phyloP scores from a whole-genome alignment of 331 rosid genomes.

The Spiraea crenata region DNA sequence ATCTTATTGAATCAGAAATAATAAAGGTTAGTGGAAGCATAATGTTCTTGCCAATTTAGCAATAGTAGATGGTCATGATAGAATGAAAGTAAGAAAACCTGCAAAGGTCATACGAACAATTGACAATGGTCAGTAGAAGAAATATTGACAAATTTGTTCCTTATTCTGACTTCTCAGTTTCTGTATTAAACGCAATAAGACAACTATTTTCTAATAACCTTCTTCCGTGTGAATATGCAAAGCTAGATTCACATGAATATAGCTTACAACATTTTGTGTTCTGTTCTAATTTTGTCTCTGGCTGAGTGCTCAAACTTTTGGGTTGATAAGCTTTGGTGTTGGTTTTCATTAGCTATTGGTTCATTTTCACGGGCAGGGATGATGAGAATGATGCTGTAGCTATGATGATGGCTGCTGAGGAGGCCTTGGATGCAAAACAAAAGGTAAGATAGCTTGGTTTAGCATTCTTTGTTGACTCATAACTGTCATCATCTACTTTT shows the following conservation, averaged over 20 bases:
- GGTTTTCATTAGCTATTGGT: conserved; percentile 36
- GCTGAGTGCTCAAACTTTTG: not conserved
- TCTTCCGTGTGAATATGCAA: not conserved
- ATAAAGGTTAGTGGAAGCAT: not conserved
- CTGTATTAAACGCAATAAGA: not conserved
- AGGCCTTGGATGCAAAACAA: conserved; percentile 72
- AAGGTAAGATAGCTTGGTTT: conserved; percentile 49
- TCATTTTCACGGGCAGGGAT: conserved; percentile 53
- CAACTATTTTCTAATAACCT: not conserved
- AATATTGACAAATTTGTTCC: not conserved
- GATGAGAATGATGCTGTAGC: conserved; percentile 72
- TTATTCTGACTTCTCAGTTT: not conserved
- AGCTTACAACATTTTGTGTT: conserved; percentile 1
- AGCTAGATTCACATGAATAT: not conserved
- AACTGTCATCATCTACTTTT: not conserved
- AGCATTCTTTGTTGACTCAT: not conserved
- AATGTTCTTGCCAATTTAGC: not conserved
- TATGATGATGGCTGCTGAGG: conserved; percentile 88
- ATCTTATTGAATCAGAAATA: not conserved
- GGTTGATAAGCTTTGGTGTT: conserved; percentile 20
- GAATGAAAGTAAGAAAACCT: conserved; percentile 2
- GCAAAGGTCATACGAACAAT: not conserved
- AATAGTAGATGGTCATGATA: not conserved
- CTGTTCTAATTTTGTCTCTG: not conserved
- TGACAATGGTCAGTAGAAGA: not conserved